phyloP scores from a whole-genome alignment of 768 basidiomycete genomes.

The Boletus subparvulus region DNA sequence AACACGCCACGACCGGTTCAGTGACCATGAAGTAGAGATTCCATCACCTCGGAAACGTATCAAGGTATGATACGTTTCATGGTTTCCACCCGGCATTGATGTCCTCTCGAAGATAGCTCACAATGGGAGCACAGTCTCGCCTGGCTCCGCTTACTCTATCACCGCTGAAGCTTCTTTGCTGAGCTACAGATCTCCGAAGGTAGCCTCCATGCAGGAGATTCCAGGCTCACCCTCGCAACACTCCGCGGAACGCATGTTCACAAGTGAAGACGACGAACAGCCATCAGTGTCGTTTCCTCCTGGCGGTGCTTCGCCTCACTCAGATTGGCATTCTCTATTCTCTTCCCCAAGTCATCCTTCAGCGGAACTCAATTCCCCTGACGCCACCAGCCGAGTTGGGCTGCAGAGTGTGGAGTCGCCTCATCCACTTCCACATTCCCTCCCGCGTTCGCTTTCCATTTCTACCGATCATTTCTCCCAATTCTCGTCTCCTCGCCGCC shows the following conservation, averaged over 20 bases:
- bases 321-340: constrained; percentile 19
- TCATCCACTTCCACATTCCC: background rate
- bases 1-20: background rate
- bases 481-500: constrained; percentile 15
- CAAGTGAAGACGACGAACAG: background rate
- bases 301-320: constrained; percentile 1
- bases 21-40: constrained; percentile 9
- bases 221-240: background rate
- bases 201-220: background rate
- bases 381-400: background rate
- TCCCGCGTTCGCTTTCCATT: constrained; percentile 13
- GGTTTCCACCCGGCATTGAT: constrained; percentile 7
- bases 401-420: background rate
- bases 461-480: constrained; percentile 12
- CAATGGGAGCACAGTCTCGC: background rate
- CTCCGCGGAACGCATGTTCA: background rate
- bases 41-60: constrained; percentile 39
- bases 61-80: constrained; percentile 27
- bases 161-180: background rate
- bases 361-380: background rate
- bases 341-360: constrained; percentile 15
- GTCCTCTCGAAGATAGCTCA: constrained; percentile 21
- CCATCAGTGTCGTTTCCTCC: background rate
- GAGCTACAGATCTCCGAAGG: background rate
- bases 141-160: background rate